Conservation (phyloP, 768 basidiomycete genomes). For the Cyathus striatus region DNA sequence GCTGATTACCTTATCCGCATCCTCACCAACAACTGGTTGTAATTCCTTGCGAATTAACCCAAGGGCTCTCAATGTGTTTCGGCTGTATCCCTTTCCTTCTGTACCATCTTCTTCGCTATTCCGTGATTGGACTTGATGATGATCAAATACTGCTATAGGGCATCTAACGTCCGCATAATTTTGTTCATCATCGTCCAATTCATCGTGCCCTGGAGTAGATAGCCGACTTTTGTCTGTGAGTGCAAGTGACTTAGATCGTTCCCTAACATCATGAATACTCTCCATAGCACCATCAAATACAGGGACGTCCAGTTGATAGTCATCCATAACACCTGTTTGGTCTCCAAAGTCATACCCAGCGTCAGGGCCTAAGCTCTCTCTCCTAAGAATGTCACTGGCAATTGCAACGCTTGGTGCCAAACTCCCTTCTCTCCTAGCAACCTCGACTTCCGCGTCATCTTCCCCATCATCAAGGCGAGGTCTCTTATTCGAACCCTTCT, state of each 20-base stretch:
- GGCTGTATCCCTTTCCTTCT: slow-evolving; percentile 79
- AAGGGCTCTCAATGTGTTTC: slow-evolving; percentile 84
- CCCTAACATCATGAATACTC: slow-evolving; percentile 27
- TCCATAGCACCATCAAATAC: slow-evolving; percentile 39
- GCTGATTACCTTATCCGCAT: slow-evolving; percentile 58
- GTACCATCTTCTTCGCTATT: slow-evolving; percentile 30
- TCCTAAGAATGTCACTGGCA: slow-evolving; percentile 51
- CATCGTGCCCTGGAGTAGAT: slow-evolving; percentile 64
- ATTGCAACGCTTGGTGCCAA: slow-evolving; percentile 55
- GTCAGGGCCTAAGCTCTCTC: slow-evolving; percentile 51
- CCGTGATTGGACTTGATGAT: slow-evolving; percentile 41
- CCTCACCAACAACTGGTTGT: slow-evolving; percentile 42
- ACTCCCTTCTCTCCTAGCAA: slow-evolving; percentile 63
- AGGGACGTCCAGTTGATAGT: slow-evolving; percentile 69
- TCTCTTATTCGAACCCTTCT: slow-evolving; percentile 54
- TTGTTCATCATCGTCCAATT: slow-evolving; percentile 54
- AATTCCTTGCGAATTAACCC: slow-evolving; percentile 71
- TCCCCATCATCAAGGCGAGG: slow-evolving; percentile 48
- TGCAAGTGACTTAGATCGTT: slow-evolving; percentile 49
- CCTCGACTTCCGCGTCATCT: slow-evolving; percentile 66
- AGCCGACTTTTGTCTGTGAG: slow-evolving; percentile 56
- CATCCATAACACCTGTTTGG: slow-evolving; percentile 49
- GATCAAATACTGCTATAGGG: slow-evolving; percentile 80
- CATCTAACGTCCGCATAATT: slow-evolving; percentile 67
- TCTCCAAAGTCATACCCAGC: slow-evolving; percentile 58